Evolutionary conservation across 1,284 basidiomycete genomes (phyloP).

Genomic region (Leucoagaricus sp.): DNA sequence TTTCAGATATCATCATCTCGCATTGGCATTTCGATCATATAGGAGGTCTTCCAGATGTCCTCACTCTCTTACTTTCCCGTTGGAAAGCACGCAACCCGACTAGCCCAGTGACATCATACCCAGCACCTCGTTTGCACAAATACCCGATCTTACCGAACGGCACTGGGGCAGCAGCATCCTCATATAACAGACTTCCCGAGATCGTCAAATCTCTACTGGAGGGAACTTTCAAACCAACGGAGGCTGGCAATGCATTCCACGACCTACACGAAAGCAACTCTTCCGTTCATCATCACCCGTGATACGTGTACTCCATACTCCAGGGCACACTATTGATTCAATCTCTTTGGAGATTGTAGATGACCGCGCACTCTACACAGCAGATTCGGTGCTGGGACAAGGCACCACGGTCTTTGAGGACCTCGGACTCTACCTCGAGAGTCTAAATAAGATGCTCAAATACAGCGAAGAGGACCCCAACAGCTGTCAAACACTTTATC

Average conservation of each 20-base stretch:
- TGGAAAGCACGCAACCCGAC: conserved; percentile 51
- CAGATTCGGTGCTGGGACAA: conserved; percentile 89
- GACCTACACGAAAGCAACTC: conserved; percentile 56
- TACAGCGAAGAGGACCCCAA: conserved; percentile 39
- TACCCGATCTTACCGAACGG: conserved; percentile 40
- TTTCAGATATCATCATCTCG: conserved; percentile 88
- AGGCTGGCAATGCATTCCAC: conserved; percentile 49
- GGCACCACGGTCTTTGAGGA: conserved; percentile 93
- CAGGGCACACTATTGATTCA: conserved; percentile 91
- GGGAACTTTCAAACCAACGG: conserved; percentile 44
- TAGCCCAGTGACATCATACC: conserved; percentile 37
- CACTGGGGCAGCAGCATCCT: conserved; percentile 17
- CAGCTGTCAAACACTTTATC: conserved; percentile 56
- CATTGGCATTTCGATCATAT: conserved; percentile 92
- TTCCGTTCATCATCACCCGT: conserved; percentile 31
- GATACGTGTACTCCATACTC: conserved; percentile 78
- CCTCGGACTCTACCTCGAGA: conserved; percentile 70
- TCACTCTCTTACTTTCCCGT: conserved; percentile 62
- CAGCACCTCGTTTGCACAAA: conserved; percentile 73
- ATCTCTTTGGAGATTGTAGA: conserved; percentile 69
- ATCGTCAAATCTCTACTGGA: conserved; percentile 45
- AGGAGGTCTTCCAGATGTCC: conserved; percentile 74
- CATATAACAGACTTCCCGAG: conserved; percentile 36
- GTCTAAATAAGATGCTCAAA: conserved; percentile 64
- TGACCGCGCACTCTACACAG: conserved; percentile 79